These are phyloP conservation scores for Rhizodiscina lignyota DNA, from an alignment of 495 filamentous ascomycete species.

Conservation along the genomic window DNA sequence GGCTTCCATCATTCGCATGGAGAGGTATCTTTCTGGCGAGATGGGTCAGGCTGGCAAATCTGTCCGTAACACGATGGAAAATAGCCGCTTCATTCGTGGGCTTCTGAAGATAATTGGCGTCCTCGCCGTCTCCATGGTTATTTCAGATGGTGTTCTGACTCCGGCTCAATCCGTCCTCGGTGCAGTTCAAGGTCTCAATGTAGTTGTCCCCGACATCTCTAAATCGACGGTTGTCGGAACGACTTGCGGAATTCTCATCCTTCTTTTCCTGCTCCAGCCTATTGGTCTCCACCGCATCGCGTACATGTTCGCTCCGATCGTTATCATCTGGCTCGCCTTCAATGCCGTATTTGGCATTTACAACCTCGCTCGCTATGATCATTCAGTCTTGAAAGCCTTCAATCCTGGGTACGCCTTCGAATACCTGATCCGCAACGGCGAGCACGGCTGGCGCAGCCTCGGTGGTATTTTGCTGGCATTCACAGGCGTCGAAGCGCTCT, in stretches of 20 bases:
- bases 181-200: conserved; percentile 48
- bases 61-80: conserved; percentile 40
- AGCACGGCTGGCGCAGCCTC: conserved; percentile 44
- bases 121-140: conserved; percentile 50
- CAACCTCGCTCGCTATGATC: conserved; percentile 12
- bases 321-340: conserved; percentile 56
- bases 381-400: conserved; percentile 11
- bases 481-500: conserved; percentile 59
- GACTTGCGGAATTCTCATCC: conserved; percentile 49
- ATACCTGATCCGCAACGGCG: conserved; percentile 18
- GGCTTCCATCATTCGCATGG: conserved; percentile 35
- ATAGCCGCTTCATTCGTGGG: conserved; percentile 29
- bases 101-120: conserved; percentile 49
- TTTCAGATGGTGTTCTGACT: conserved; percentile 45
- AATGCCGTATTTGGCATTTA: conserved; percentile 55
- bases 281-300: conserved; percentile 52
- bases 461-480: conserved; percentile 55
- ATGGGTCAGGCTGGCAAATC: conserved; percentile 30
- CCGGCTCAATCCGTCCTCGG: conserved; percentile 55
- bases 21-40: conserved; percentile 37
- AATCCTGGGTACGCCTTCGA: conserved; percentile 8
- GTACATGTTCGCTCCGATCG: conserved; percentile 48
- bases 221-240: conserved; percentile 44
- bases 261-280: conserved; percentile 55
- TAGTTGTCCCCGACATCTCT: conserved; percentile 30